Evolutionary conservation across 2,329 filamentous ascomycete species (phyloP).

Genomic region (Helotiales sp.): DNA sequence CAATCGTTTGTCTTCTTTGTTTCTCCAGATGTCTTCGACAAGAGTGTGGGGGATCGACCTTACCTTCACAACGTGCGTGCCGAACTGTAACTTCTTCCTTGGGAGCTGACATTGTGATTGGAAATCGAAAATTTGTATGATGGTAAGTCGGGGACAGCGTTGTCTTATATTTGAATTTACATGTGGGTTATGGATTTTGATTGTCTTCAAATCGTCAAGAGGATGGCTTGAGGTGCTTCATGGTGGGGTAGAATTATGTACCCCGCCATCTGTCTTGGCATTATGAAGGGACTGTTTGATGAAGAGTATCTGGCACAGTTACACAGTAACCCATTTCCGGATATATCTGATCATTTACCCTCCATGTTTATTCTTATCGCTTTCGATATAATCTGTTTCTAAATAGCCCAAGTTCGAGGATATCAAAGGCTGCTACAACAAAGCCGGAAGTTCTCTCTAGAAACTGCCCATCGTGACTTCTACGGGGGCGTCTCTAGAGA

Average conservation of each 20-base stretch:
- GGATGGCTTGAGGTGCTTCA: not conserved
- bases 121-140: no score
- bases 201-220: not conserved
- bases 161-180: not conserved
- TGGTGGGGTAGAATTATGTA: conserved; percentile 7
- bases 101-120: conserved; percentile 29
- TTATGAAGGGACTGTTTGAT: not conserved
- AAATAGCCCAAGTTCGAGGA: no score
- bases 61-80: conserved; percentile 65
- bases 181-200: not conserved
- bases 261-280: conserved; percentile 9
- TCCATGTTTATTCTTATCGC: no score
- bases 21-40: conserved; percentile 12
- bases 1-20: not conserved
- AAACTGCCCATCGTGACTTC: no score
- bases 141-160: not conserved
- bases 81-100: conserved; percentile 49
- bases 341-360: no score
- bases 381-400: no score
- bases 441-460: no score
- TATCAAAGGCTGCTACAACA: no score
- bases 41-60: conserved; percentile 19
- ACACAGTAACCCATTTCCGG: no score
- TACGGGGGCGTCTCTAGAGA: no score
- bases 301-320: no score